phyloP scores from a whole-genome alignment of 495 filamentous ascomycete species.

The Penicillium lividum region DNA sequence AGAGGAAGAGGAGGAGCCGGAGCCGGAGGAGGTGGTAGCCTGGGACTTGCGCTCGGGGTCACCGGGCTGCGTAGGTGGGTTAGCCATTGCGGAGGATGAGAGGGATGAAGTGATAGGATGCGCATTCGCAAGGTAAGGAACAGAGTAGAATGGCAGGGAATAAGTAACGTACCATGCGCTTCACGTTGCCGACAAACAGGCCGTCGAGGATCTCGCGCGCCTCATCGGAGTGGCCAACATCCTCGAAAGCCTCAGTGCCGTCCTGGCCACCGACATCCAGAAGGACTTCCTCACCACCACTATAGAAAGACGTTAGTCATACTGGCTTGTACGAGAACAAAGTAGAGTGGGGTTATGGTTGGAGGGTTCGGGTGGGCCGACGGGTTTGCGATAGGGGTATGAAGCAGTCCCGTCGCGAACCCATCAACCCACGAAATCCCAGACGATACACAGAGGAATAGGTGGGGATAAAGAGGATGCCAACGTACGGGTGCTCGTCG shows the following conservation, averaged over 20 bases:
- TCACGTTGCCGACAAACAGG: slow-evolving; percentile 76
- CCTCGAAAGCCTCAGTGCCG: slow-evolving; percentile 97
- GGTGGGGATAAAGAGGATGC: neutral
- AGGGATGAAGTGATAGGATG: neutral
- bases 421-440: neutral
- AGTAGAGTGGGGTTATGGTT: neutral
- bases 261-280: slow-evolving; percentile 96
- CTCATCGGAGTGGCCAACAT: slow-evolving; percentile 99
- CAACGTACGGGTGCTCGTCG: slow-evolving; percentile 97
- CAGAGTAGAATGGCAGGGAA: neutral
- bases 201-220: slow-evolving; percentile 89
- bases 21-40: slow-evolving; percentile 46
- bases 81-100: slow-evolving; percentile 9
- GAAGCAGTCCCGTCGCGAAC: neutral
- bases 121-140: neutral
- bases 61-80: slow-evolving; percentile 59
- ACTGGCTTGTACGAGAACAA: neutral
- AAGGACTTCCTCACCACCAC: slow-evolving; percentile 97
- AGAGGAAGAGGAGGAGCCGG: slow-evolving; percentile 48
- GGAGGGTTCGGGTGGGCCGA: neutral
- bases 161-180: slow-evolving; percentile 70
- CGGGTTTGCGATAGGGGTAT: slow-evolving; percentile 14
- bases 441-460: neutral
- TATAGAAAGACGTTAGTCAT: slow-evolving; percentile 33
- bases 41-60: slow-evolving; percentile 77